These are phyloP conservation scores for Russula emetica DNA, from an alignment of 768 basidiomycete species.

Conservation along the genomic window DNA sequence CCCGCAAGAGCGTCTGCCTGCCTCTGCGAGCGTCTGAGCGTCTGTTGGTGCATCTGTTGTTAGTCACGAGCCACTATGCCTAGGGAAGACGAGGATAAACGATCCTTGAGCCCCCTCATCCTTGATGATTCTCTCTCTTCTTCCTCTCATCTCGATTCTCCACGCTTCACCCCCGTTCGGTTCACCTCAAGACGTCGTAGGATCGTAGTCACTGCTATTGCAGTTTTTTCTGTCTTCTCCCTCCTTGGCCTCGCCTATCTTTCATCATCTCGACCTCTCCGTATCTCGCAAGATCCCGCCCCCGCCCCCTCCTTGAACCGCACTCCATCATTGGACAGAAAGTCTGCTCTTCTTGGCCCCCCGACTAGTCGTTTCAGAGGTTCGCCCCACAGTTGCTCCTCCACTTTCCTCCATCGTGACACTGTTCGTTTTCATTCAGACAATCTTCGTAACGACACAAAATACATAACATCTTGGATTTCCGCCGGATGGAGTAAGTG, in stretches of 20 bases:
- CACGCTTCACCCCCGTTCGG: not conserved
- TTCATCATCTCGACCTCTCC: conserved; percentile 6
- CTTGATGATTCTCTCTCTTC: conserved; percentile 1
- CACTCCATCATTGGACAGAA: conserved; percentile 9
- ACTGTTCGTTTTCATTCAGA: conserved; percentile 37
- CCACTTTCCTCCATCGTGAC: too few species aligned
- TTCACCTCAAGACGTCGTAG: conserved; percentile 8
- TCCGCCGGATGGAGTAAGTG: conserved; percentile 66
- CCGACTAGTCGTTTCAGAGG: conserved; percentile 59
- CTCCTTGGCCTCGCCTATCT: conserved; percentile 11
- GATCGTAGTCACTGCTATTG: not conserved
- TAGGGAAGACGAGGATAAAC: not conserved
- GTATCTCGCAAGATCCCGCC: not conserved
- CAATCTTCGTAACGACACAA: conserved; percentile 54
- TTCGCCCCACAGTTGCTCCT: conserved; percentile 21
- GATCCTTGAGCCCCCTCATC: not conserved
- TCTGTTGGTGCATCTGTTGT: not conserved
- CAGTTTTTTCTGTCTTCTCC: conserved; percentile 8
- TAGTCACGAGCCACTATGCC: not conserved
- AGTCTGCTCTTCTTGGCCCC: conserved; percentile 37
- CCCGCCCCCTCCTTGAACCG: not conserved
- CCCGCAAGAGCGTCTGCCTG: too few species aligned
- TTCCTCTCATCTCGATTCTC: not conserved
- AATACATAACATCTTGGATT: conserved; percentile 71
- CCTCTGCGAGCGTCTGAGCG: not conserved